Evolutionary conservation across 495 filamentous ascomycete species (phyloP).

Genomic region (Neurospora sublineolata): DNA sequence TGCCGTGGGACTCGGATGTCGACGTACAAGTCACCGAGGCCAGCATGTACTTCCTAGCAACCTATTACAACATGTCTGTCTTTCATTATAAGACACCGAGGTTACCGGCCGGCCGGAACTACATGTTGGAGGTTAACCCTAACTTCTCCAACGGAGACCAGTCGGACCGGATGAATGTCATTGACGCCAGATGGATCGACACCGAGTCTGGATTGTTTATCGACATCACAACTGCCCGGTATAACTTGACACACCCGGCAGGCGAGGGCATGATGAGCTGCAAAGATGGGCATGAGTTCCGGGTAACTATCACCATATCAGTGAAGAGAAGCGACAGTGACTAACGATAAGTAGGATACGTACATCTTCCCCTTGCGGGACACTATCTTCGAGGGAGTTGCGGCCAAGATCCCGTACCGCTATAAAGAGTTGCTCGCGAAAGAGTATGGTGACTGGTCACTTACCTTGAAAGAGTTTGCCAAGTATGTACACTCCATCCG

Average conservation of each 20-base stretch:
- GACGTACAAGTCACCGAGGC: conserved; percentile 58
- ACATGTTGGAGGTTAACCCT: conserved; percentile 62
- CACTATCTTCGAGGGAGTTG: conserved; percentile 49
- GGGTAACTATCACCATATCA: conserved; percentile 15
- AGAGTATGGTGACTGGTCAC: conserved; percentile 46
- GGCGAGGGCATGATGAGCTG: conserved; percentile 28
- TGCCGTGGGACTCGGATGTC: conserved; percentile 68
- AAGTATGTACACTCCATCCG: conserved; percentile 30
- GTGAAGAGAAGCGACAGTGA: background rate
- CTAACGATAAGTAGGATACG: conserved; percentile 19
- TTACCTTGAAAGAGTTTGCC: conserved; percentile 39
- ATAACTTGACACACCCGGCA: conserved; percentile 17
- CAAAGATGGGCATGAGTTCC: conserved; percentile 31
- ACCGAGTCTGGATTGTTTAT: conserved; percentile 60
- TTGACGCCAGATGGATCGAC: conserved; percentile 70
- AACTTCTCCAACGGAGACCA: conserved; percentile 47
- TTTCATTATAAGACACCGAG: conserved; percentile 42
- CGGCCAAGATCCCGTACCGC: conserved; percentile 49
- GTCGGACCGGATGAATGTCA: conserved; percentile 52
- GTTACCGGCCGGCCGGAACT: conserved; percentile 36
- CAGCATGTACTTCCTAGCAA: conserved; percentile 52
- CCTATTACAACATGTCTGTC: conserved; percentile 52
- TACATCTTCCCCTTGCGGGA: conserved; percentile 32
- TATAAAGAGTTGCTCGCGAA: conserved; percentile 48
- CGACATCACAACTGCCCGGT: conserved; percentile 47